Evolutionary conservation across 768 basidiomycete genomes (phyloP), one percentile per base, ranked within the genome.

Genomic region (Mycena latifolia): DNA sequence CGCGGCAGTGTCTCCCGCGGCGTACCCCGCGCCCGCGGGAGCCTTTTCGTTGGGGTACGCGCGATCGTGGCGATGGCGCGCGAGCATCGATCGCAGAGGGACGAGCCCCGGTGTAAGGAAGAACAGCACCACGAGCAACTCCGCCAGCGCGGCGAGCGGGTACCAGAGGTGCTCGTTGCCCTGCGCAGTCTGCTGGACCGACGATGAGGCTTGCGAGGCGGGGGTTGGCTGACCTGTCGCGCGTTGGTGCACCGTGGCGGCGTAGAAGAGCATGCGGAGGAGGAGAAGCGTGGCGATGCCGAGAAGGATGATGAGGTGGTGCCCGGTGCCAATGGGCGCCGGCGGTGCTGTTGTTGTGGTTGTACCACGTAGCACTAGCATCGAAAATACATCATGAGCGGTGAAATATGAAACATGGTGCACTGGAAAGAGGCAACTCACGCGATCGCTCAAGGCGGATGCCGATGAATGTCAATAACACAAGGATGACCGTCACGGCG

Each of bases 141-240:
- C 67, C 5, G 67, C 53, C 4, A 69, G 67, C 53, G 67, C 62
- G 46, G 58, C 58, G 48, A 69, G 67, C 3, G 67, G 67, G 48
- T 69, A 69, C 67, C 67, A 69, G 15, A 69, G 58, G 54, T 64
- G 67, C 48, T 69, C 67, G 54, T 69, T 69, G 47, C 25, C 43
- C 45, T 55, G 57, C 27, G 58, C 67, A 0, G 43, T 56, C 4
- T 53, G 25, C 12, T 51, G 55, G 22, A 68, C 22, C 3, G 28
- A 7, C 55, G n/a, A 31, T 15, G 55, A 17, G 2, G 48, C 39
- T 5, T 24, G 10, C 1, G 57, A 47, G 10, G 62, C 25, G 29
- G 67, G 37, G 25, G 62, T 64, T 10, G n/a, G 58, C 28, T 61
- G 46, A 20, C 63, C 63, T 0, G 28, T 51, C 24, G 67, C 63